phyloP scores from a whole-genome alignment of 441 rosid species.

The Populus hybrid region DNA sequence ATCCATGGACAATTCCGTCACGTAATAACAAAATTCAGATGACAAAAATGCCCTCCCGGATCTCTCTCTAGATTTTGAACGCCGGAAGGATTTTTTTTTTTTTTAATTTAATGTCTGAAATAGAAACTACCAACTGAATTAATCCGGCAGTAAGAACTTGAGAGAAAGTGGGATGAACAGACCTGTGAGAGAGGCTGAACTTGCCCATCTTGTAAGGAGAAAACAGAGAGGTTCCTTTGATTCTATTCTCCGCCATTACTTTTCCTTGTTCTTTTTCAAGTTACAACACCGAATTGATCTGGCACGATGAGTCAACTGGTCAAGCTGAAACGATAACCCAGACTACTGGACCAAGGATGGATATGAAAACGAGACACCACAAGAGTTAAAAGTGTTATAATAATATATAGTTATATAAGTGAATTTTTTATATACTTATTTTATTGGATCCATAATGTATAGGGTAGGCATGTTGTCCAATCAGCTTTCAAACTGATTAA shows the following conservation, averaged over 20 bases:
- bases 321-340: no score
- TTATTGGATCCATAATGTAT: no score
- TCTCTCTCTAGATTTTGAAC: neutral
- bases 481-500: no score
- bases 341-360: no score
- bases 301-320: no score
- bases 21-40: neutral
- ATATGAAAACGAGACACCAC: no score
- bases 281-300: no score
- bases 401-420: no score
- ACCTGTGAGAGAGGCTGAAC: conserved; percentile 79
- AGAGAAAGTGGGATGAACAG: neutral
- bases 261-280: neutral
- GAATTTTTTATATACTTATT: no score
- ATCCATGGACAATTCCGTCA: conserved; percentile 4
- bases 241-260: conserved; percentile 24
- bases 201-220: conserved; percentile 70
- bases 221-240: conserved; percentile 32
- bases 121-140: neutral
- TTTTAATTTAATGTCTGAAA: neutral
- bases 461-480: no score
- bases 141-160: neutral
- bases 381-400: no score
- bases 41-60: conserved; percentile 12
- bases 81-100: neutral